phyloP scores from a whole-genome alignment of 139 green algal genomes.

The Picochlorum sp. region DNA sequence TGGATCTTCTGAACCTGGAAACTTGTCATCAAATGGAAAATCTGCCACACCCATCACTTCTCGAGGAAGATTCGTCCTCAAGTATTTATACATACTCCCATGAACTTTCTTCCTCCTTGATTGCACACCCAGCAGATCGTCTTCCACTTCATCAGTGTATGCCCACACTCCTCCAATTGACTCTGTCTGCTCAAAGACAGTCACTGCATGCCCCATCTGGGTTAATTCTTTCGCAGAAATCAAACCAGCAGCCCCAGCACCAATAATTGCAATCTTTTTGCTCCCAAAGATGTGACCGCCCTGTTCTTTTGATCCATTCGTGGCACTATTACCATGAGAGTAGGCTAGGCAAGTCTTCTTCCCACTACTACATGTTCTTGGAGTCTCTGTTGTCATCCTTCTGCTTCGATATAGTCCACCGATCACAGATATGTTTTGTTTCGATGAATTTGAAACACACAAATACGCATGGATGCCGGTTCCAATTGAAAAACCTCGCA shows the following conservation, averaged over 20 bases:
- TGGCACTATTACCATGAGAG: too few species aligned
- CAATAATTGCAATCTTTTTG: constrained; percentile 48
- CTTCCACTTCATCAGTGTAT: constrained; percentile 36
- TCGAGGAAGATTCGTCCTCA: constrained; percentile 71
- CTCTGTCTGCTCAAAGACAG: constrained; percentile 46
- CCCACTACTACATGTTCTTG: too few species aligned
- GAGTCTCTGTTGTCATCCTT: too few species aligned
- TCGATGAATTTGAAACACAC: too few species aligned
- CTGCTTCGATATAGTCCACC: too few species aligned
- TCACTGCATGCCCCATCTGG: constrained; percentile 38
- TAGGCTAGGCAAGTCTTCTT: too few species aligned
- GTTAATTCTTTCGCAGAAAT: constrained; percentile 52
- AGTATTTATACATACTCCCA: constrained; percentile 49
- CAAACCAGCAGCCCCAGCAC: constrained; percentile 64
- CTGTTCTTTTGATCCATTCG: too few species aligned
- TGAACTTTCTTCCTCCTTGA: constrained; percentile 22
- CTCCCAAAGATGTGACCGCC: not conserved
- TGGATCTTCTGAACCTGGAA: constrained; percentile 21
- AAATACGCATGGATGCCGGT: too few species aligned
- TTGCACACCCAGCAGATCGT: constrained; percentile 22
- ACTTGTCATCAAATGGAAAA: constrained; percentile 46
- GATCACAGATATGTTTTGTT: too few species aligned
- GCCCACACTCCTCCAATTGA: constrained; percentile 48
- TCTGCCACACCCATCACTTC: constrained; percentile 65
- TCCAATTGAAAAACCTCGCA: too few species aligned